Evolutionary conservation across 2,329 filamentous ascomycete genomes (phyloP).

Genomic region (Penicillium sp.): DNA sequence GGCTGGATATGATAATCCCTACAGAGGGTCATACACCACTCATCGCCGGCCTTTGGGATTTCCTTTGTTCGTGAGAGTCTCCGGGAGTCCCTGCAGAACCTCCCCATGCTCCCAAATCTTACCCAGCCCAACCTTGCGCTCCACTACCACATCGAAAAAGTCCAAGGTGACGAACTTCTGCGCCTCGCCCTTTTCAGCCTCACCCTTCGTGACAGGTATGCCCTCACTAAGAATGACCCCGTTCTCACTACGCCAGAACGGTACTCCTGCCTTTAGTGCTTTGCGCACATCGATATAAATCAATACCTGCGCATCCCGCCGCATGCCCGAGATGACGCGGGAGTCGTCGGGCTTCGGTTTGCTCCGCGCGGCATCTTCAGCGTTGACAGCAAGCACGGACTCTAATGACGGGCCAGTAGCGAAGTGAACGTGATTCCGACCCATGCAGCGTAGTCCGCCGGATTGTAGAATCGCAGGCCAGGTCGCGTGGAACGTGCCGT

Average conservation of each 20-base stretch:
- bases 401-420: slow-evolving; percentile 58
- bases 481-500: slow-evolving; percentile 78
- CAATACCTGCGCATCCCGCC: slow-evolving; percentile 64
- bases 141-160: slow-evolving; percentile 64
- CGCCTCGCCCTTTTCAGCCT: slow-evolving; percentile 39
- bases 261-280: slow-evolving; percentile 54
- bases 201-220: slow-evolving; percentile 24
- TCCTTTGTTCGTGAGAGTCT: slow-evolving; percentile 34
- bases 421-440: slow-evolving; percentile 81
- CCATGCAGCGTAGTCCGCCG: slow-evolving; percentile 74
- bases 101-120: slow-evolving; percentile 58
- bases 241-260: slow-evolving; percentile 73
- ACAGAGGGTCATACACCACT: not conserved
- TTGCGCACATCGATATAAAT: slow-evolving; percentile 65
- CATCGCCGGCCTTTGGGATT: slow-evolving; percentile 24
- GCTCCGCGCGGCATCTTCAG: slow-evolving; percentile 13
- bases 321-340: slow-evolving; percentile 68
- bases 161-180: slow-evolving; percentile 53
- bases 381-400: slow-evolving; percentile 24
- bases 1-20: not conserved
- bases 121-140: slow-evolving; percentile 63
- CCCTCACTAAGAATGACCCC: slow-evolving; percentile 58
- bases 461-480: slow-evolving; percentile 66
- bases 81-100: slow-evolving; percentile 43
- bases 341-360: slow-evolving; percentile 15